These are phyloP conservation scores for Ceratocystis harringtonii DNA, from an alignment of 2,329 filamentous ascomycete species.

Conservation along the genomic window DNA sequence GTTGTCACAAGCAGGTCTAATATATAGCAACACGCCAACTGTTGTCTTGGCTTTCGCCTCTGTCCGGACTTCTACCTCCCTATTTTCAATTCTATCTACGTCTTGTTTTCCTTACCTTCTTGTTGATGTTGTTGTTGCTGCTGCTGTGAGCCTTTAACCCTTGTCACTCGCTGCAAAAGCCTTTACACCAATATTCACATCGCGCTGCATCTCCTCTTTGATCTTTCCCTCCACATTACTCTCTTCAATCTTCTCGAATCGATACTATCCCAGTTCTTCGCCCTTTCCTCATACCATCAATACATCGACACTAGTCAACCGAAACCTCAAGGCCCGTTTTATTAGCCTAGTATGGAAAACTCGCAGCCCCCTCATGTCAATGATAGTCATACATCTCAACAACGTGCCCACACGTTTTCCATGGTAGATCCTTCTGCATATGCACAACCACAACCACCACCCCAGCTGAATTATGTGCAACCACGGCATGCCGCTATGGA, in stretches of 20 bases:
- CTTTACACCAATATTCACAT: background rate
- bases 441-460: constrained; percentile 7
- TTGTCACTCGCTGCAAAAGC: background rate
- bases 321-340: background rate
- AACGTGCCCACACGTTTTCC: constrained; percentile 11
- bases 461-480: constrained; percentile 22
- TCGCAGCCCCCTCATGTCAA: background rate
- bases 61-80: background rate
- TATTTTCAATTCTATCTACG: background rate
- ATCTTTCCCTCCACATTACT: background rate
- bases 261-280: background rate
- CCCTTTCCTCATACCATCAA: background rate
- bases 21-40: background rate
- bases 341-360: constrained; percentile 4
- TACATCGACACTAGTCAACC: background rate
- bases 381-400: constrained; percentile 6
- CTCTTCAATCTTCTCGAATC: background rate
- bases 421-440: constrained; percentile 15
- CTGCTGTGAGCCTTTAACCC: background rate
- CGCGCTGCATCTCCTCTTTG: background rate
- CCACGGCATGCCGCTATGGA: constrained; percentile 32
- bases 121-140: background rate
- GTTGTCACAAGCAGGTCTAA: background rate
- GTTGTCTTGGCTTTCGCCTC: background rate
- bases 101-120: background rate